Base-by-base conservation (phyloP, 495 filamentous ascomycete genomes). In the Aspergillus campestris region DNA sequence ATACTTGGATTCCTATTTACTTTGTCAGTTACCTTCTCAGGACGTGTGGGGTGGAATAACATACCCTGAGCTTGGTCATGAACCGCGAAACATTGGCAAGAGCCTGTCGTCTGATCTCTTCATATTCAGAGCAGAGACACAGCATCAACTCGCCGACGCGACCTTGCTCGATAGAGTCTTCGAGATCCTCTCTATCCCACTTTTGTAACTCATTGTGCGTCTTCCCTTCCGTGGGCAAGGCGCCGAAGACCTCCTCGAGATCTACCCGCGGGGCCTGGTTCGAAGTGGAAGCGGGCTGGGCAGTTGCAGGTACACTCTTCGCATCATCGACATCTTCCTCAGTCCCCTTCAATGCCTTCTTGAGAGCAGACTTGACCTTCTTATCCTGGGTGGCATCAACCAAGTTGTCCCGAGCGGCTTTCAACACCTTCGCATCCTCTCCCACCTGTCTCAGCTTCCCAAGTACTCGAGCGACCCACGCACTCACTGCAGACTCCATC, bases 71-170 rank as follows among this genome's bases (percentile, higher is more conserved):
- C 50, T 79, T 82, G 10, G 64, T 61, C 49, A 81, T 79, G 50
- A 86, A 77, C 48, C 82, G 81, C 13, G 75, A 62, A 29, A 88
- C 65, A 41, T 76, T 82, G 28, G 69, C 67, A 15, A 86, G 71
- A n/a, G 87, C 87, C 62, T 94, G 84, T 45, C 77, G 75, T 24
- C 89, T 75, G 40, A 92, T 82, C 53, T 83, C 82, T 33, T 75
- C 69, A 47, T 88, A 74, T 47, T 82, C 68, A 1, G 87, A 91
- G 43, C 78, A 84, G 34, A 95, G 69, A 53, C 89, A 83, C 27
- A 86, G 66, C 32, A 91, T 72, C 33, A 95, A 59, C 9, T 80
- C 77, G 14, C 71, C 68, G 29, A 84, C 66, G 48, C 80, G 71
- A 5, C 84, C 85, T 48, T 89, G 82, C 45, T 88, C 83, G 13